Base-by-base conservation (phyloP, 192 early-diverging fungal species). In the Backusella circina region DNA sequence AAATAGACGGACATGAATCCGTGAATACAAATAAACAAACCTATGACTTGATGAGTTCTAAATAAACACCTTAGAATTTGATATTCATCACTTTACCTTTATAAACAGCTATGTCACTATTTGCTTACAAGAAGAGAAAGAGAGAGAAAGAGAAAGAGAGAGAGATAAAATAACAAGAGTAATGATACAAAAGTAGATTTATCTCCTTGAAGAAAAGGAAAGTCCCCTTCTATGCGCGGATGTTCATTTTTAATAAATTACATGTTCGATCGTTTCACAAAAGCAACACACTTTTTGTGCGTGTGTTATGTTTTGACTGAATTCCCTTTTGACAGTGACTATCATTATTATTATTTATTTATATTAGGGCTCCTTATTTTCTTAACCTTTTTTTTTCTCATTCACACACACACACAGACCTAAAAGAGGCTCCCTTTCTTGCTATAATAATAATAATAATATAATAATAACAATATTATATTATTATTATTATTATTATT, bases 341-440 rank as follows among this genome's bases (percentile, higher is more conserved):
- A 61, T 61, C 23, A 61, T 61, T 61, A 57, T 61, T 61, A 57
- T 57, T 57, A 57, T 57, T 57, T 57, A 57, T 57, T 57, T 57
- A 61, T 61, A 61, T 61, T 54, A 6, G n/a, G 21, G 54, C 54
- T 61, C 54, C 54, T 57, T 57, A 57, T 57, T 57, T 23, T 57
- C 12, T 54, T 13, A 26, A 26, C 10, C 23, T 51, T 51, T 57
- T 54, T 54, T 54, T 54, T 54, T 54, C 51, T 54, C 51, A 54
- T 54, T 54, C 47, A 51, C 50, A 51, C 50, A 51, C 50, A 50
- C 47, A 54, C 51, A 54, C 51, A 54, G 51, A 54, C 51, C 51
- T 54, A 54, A 23, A 54, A 54, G 21, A 47, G 44, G 44, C 51
- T 54, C 51, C 51, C 10, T 23, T 54, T 54, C 26, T 54, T 47